Conservation (phyloP, 2,329 filamentous ascomycete species). For the Microsporum canis region DNA sequence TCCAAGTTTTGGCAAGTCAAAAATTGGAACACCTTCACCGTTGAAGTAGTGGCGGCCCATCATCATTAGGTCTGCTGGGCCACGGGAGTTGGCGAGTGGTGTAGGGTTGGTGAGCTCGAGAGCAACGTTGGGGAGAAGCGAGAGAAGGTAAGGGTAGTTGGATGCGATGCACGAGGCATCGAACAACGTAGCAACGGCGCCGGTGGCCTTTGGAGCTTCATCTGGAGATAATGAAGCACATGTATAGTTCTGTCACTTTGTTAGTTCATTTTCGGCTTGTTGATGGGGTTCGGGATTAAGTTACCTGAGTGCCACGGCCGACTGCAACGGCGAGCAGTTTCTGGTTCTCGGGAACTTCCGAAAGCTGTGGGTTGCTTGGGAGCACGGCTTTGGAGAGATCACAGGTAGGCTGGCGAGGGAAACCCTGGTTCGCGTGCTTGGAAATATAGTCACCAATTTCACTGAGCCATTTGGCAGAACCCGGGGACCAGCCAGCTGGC, state of each 20-base stretch:
- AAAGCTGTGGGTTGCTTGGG: slow-evolving; percentile 48
- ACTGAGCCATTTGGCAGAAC: slow-evolving; percentile 31
- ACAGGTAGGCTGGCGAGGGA: slow-evolving; percentile 19
- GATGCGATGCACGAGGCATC: slow-evolving; percentile 72
- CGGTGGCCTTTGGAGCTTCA: slow-evolving; percentile 52
- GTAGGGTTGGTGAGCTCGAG: slow-evolving; percentile 36
- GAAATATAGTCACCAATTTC: slow-evolving; percentile 32
- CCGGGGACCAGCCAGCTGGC: slow-evolving; percentile 30
- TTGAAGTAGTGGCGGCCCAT: slow-evolving; percentile 76
- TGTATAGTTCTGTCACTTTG: slow-evolving; percentile 63
- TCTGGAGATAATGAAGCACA: slow-evolving; percentile 54
- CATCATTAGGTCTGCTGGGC: slow-evolving; percentile 50
- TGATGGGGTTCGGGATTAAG: slow-evolving; percentile 13
- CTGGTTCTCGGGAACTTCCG: slow-evolving; percentile 49
- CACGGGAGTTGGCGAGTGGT: slow-evolving; percentile 25
- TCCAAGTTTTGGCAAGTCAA: slow-evolving; percentile 57
- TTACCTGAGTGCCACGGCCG: slow-evolving; percentile 61
- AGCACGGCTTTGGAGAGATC: slow-evolving; percentile 26
- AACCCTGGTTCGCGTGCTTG: slow-evolving; percentile 14
- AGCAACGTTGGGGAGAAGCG: slow-evolving; percentile 53
- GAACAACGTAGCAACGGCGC: slow-evolving; percentile 76
- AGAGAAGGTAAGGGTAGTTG: slow-evolving; percentile 55
- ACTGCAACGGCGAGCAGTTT: slow-evolving; percentile 66
- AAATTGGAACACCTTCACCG: slow-evolving; percentile 59
- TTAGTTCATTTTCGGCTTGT: not conserved